Evolutionary conservation across 768 basidiomycete genomes (phyloP).

Genomic region (Pleurotus djamor): DNA sequence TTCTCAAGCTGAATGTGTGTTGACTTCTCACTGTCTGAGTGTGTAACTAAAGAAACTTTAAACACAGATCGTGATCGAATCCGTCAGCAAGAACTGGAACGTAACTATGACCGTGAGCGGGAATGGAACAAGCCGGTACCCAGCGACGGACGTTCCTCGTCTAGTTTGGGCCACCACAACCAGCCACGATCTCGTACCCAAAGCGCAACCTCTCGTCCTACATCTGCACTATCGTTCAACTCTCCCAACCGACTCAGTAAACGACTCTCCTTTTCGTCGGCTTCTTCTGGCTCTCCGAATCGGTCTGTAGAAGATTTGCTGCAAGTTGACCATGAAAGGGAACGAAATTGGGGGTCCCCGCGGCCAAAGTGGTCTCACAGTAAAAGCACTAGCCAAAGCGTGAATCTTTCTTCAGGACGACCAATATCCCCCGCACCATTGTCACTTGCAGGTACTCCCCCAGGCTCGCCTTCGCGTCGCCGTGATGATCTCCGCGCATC

Average conservation of each 20-base stretch:
- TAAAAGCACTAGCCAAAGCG: conserved; percentile 1
- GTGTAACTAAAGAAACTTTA: background rate
- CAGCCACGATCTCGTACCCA: conserved; percentile 28
- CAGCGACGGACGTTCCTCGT: conserved; percentile 35
- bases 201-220: conserved; percentile 37
- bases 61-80: conserved; percentile 43
- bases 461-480: conserved; percentile 1
- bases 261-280: conserved; percentile 28
- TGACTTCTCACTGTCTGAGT: background rate
- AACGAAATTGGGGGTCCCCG: conserved; percentile 73
- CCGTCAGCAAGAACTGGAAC: conserved; percentile 40
- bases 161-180: conserved; percentile 37
- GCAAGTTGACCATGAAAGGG: conserved; percentile 47
- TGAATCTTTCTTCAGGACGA: conserved; percentile 3
- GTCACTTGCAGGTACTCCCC: background rate
- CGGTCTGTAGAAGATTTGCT: conserved; percentile 31
- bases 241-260: conserved; percentile 15
- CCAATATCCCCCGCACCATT: conserved; percentile 11
- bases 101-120: conserved; percentile 45
- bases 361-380: conserved; percentile 48
- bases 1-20: conserved; percentile 56
- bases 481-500: background rate
- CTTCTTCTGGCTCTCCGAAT: conserved; percentile 23
- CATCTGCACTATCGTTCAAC: conserved; percentile 32
- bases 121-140: conserved; percentile 52